Evolutionary conservation across 768 basidiomycete species (phyloP), one percentile per base, ranked within the genome.

Genomic region (Lactifluus hygrophoroides): DNA sequence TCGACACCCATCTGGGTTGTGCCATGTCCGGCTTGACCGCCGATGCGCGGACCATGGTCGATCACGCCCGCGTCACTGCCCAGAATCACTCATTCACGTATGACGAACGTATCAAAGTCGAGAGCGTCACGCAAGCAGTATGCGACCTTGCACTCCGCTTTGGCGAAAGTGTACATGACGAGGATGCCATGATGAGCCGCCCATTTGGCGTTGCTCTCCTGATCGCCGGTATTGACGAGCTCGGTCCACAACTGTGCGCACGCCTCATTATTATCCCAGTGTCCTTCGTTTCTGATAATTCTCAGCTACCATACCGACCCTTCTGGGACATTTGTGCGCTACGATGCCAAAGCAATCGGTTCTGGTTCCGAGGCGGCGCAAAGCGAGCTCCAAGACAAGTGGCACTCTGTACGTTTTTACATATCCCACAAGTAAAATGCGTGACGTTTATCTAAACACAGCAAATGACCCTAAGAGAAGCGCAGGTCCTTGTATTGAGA

Each of bases 11-110:
- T 75, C 84, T 99, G 59, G 96, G 94, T 10, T 97, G 94, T 66
- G 96, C 96, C 57, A 97, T 98, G 94, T 94, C 92, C 46, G 90
- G 90, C 32, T 80, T 99, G 61, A 96, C 93, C 56, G 95, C 96
- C 55, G 96, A 99, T 74, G 95, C 96, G 45, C 84, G 96, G 62
- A 99, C 96, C 48, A 99, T 99, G 90, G 91, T 99, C 72, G 96
- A 99, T 80, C 96, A 99, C 69, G 96, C 96, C 27, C 83, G 96
- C 60, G 94, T 99, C 57, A 98, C 96, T 5, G 82, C 90, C 14
- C 91, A 95, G 72, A 94, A 92, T 72, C 96, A 99, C 73, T 72
- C 85, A 3, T 99, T 98, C 76, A 95, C 91, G 17, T 98, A 96
- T 71, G 92, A 98, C 76, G 96, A 99, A 74, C 77, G 71, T 65